Conservation (phyloP, 495 filamentous ascomycete species). For the Aspergillus haitiensis region DNA sequence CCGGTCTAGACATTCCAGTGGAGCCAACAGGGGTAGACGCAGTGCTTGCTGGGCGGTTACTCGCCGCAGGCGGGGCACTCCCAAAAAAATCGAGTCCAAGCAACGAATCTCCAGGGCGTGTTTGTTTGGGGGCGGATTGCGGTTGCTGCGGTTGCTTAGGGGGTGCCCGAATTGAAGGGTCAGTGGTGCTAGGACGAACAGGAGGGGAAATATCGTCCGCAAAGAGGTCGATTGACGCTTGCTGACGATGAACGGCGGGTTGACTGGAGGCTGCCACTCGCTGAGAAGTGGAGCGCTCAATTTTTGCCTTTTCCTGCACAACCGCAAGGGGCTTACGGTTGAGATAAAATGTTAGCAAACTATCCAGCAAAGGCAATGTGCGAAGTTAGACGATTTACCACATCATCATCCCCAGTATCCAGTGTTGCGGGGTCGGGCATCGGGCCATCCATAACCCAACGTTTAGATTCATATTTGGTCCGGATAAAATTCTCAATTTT, state of each 20-base stretch:
- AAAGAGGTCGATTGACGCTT: slow-evolving; percentile 61
- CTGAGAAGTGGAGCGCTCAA: slow-evolving; percentile 61
- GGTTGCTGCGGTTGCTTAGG: slow-evolving; percentile 63
- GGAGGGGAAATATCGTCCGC: slow-evolving; percentile 61
- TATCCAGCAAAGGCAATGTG: not conserved
- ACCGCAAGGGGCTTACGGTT: slow-evolving; percentile 63
- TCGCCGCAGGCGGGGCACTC: slow-evolving; percentile 60
- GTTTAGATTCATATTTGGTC: slow-evolving; percentile 96
- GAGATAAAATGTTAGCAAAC: slow-evolving; percentile 25
- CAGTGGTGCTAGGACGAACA: slow-evolving; percentile 65
- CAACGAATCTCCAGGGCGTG: slow-evolving; percentile 79
- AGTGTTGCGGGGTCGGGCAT: slow-evolving; percentile 91
- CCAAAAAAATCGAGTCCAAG: slow-evolving; percentile 94
- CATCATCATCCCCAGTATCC: slow-evolving; percentile 79
- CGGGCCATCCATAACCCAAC: slow-evolving; percentile 96
- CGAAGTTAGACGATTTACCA: slow-evolving; percentile 47
- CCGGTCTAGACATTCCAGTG: slow-evolving; percentile 73
- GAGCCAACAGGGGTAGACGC: slow-evolving; percentile 57
- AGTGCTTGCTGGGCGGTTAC: slow-evolving; percentile 69
- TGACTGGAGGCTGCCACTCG: slow-evolving; percentile 45
- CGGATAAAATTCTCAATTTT: slow-evolving; percentile 99
- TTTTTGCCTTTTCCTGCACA: slow-evolving; percentile 70
- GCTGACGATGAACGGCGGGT: slow-evolving; percentile 40
- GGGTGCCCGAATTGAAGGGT: slow-evolving; percentile 51
- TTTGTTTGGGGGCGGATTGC: slow-evolving; percentile 56